Base-by-base conservation (phyloP, 495 filamentous ascomycete species). In the Lasiosphaeria ovina region DNA sequence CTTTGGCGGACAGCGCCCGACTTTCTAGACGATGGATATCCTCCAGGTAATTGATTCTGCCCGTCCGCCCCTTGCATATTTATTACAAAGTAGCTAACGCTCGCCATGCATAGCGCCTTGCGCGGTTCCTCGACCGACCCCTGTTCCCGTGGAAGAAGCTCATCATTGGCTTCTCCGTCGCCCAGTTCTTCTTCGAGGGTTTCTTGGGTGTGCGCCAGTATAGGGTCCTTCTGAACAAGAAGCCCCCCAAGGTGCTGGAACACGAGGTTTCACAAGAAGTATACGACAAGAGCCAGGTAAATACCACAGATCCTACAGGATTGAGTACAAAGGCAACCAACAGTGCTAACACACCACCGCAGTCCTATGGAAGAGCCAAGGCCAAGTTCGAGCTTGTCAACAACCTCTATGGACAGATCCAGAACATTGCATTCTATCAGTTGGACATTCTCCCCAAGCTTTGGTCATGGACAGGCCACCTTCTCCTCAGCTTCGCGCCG, bases 91-190 rank as follows among this genome's bases (percentile, higher is more conserved):
- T 42, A 14, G 7, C 14, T 49, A 42, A 53, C 57, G 34, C 11
- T 24, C 45, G 3, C 33, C 34, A 31, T 58, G 47, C 49, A 63
- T 72, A 97, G 93, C 88, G 90, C 79, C 85, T 98, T 59, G 90
- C 91, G 66, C 83, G 85, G 74, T 84, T 87, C 70, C 87, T 98
- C 51, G 95, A 98, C 80, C 86, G 90, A 66, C 93, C 94, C 55
- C 78, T 88, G 64, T 94, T 98, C 78, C 93, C 95, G 55, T 98
- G 94, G 94, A 98, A 98, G 87, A 87, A 83, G 69, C 85, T 98
- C 60, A 91, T 98, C 66, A 85, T 97, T 58, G 90, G 91, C 57
- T 98, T 98, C 77, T 93, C 92, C 10, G 62, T 97, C 61, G 89
- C 85, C 50, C 92, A 98, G 71, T 97, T 88, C 71, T 69, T 89